These are phyloP conservation scores for Fragaria nilgerrensis DNA, from an alignment of 306 rosid species.

Conservation along the genomic window DNA sequence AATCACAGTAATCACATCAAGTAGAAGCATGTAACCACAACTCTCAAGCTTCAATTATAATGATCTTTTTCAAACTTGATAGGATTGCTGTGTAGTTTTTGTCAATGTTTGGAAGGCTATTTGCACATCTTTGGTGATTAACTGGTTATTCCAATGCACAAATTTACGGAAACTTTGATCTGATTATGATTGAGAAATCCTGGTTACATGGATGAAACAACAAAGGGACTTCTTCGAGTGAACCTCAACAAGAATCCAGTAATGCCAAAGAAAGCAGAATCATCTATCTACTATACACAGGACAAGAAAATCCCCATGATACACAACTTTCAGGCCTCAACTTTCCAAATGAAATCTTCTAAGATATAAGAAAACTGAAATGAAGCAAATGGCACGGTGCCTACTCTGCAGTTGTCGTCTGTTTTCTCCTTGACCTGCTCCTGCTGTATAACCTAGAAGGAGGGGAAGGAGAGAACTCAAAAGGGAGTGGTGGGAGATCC, in stretches of 20 bases:
- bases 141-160: not conserved
- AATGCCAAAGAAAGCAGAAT: conserved; percentile 22
- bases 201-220: conserved; percentile 6
- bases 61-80: not conserved
- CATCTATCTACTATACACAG: conserved; percentile 27
- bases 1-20: not conserved
- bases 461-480: conserved; percentile 90
- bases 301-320: conserved; percentile 28
- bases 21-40: not conserved
- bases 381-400: conserved; percentile 18
- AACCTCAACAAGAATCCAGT: conserved; percentile 27
- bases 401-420: conserved; percentile 46
- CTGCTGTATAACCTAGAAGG: conserved; percentile 70
- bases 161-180: not conserved
- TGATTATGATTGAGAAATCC: not conserved
- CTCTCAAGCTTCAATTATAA: not conserved
- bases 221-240: not conserved
- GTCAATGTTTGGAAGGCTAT: not conserved
- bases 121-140: not conserved
- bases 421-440: conserved; percentile 71
- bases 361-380: conserved; percentile 6
- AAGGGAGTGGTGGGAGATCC: conserved; percentile 75
- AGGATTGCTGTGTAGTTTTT: not conserved
- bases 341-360: conserved; percentile 13
- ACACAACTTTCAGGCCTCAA: conserved; percentile 23